These are phyloP conservation scores for Eleusine coracana DNA, from an alignment of 176 grass and related monocot genomes.

Conservation along the genomic window DNA sequence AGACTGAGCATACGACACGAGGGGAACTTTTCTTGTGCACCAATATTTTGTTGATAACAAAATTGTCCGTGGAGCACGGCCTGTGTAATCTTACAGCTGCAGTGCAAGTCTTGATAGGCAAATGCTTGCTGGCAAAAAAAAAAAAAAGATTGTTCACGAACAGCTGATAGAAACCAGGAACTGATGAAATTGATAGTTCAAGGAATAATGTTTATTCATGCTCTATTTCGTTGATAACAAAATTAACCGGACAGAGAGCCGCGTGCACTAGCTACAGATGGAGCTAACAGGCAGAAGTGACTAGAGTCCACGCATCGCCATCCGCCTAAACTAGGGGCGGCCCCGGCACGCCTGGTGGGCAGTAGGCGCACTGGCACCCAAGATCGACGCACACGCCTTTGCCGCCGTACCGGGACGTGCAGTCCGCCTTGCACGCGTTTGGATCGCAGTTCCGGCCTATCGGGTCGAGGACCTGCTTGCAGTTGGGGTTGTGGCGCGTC, in stretches of 20 bases:
- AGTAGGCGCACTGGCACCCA: conserved; percentile 5
- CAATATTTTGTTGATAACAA: no score
- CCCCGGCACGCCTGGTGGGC: background rate
- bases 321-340: background rate
- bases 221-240: background rate
- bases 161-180: no score
- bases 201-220: no score
- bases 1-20: no score
- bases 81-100: no score
- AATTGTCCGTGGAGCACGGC: no score
- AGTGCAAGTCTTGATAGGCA: no score
- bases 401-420: background rate
- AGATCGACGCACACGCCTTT: background rate
- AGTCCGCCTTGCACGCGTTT: background rate
- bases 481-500: background rate
- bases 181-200: no score
- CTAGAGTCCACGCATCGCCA: background rate
- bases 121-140: no score
- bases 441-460: background rate
- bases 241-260: no score
- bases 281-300: background rate
- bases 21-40: no score
- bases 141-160: no score
- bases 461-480: background rate
- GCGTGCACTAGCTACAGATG: background rate